Conservation (phyloP, 164 flowering plant genomes). For the grape (Vitis vinifera) region ASM3070453v1 NC_081813.1:8796501-8797000, state of each 20-base stretch:
- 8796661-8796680: not conserved
- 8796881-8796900: too few relatives aligned
- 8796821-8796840: not conserved
- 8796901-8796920: too few relatives aligned
- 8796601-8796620: too few relatives aligned
- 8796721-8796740: not conserved
- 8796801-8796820: not conserved
- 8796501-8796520: too few relatives aligned
- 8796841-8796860: constrained; percentile 4
- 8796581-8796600: too few relatives aligned
- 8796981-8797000: constrained; percentile 20
- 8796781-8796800: not conserved
- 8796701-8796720: not conserved
- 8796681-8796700: not conserved
- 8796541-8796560: too few relatives aligned
- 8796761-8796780: not conserved
- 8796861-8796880: not conserved
- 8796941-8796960: constrained; percentile 8
- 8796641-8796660: too few relatives aligned
- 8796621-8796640: too few relatives aligned
- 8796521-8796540: too few relatives aligned
- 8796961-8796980: constrained; percentile 25
- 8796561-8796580: too few relatives aligned
- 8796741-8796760: constrained; percentile 4
- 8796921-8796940: constrained; percentile 2